These are phyloP conservation scores for Nannochloropsis oceanica DNA, from an alignment of 108 stramenopile genomes.

Conservation along the genomic window DNA sequence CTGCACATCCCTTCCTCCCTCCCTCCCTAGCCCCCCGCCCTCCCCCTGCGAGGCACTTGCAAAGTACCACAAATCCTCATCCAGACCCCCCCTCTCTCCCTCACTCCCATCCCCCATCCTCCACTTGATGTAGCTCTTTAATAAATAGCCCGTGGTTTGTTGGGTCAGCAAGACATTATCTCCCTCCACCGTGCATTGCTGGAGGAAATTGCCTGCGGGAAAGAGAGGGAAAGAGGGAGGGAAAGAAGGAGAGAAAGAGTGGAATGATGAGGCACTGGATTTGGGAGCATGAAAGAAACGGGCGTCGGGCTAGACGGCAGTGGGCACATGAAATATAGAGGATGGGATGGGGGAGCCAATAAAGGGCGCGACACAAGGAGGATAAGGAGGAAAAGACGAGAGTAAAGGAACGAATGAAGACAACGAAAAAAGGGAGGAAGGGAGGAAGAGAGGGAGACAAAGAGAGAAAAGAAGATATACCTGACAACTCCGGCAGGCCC, in stretches of 20 bases:
- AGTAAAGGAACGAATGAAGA: no score
- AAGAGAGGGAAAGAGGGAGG: no score
- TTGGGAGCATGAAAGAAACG: no score
- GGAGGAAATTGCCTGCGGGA: not conserved
- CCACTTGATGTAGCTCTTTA: not conserved
- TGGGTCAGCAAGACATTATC: not conserved
- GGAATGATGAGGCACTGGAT: no score
- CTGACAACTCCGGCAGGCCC: slow-evolving; percentile 64
- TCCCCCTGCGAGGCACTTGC: not conserved
- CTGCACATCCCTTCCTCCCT: not conserved
- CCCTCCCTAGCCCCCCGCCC: not conserved
- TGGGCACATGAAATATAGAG: no score
- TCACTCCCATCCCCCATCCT: not conserved
- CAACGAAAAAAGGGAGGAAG: no score
- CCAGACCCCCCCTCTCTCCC: not conserved
- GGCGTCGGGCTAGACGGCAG: no score
- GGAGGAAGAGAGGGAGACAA: no score
- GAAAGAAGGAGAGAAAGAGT: no score
- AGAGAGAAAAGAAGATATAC: slow-evolving; percentile 25
- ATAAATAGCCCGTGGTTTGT: not conserved
- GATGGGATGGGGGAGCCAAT: no score
- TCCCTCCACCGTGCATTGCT: not conserved
- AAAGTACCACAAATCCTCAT: not conserved
- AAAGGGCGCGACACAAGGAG: no score
- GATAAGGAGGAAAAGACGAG: no score